Percentiles rank a stretch among this genome's conserved stretches.
Conservation (phyloP, 2,329 filamentous ascomycete species). For the Sclerotinia glacialis region DNA sequence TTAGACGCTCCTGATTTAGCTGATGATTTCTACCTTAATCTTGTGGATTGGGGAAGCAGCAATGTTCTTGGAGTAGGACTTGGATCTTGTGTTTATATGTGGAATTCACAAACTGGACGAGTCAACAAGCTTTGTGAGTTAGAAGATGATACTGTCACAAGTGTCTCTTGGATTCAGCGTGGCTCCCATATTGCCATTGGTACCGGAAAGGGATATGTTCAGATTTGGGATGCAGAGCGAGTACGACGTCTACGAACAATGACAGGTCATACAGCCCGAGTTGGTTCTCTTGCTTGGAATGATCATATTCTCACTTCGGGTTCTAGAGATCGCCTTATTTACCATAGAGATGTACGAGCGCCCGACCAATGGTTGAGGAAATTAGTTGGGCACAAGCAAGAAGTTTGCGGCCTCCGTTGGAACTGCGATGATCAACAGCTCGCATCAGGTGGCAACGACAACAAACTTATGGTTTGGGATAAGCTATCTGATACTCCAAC, state of each 20-base stretch:
- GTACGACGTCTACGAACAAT: slow-evolving; percentile 85
- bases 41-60: slow-evolving; percentile 96
- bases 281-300: slow-evolving; percentile 95
- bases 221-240: slow-evolving; percentile 95
- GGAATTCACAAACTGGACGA: slow-evolving; percentile 87
- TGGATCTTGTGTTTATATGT: slow-evolving; percentile 94
- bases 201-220: slow-evolving; percentile 88
- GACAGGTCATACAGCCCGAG: slow-evolving; percentile 91
- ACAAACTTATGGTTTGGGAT: slow-evolving; percentile 98
- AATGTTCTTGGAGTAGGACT: slow-evolving; percentile 92
- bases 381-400: slow-evolving; percentile 92
- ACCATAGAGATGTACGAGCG: slow-evolving; percentile 90
- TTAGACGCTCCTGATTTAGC: slow-evolving; percentile 93
- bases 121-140: slow-evolving; percentile 94
- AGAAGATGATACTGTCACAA: slow-evolving; percentile 90
- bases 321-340: slow-evolving; percentile 88
- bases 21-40: slow-evolving; percentile 95
- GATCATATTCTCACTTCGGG: slow-evolving; percentile 95
- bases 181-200: slow-evolving; percentile 95
- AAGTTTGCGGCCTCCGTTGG: slow-evolving; percentile 96
- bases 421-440: slow-evolving; percentile 94
- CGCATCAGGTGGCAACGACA: slow-evolving; percentile 95
- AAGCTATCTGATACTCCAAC: slow-evolving; percentile 88
- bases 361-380: slow-evolving; percentile 87
- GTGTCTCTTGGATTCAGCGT: slow-evolving; percentile 97